Conservation (phyloP, 2,329 filamentous ascomycete species). For the Myriosclerotinia scirpicola region DNA sequence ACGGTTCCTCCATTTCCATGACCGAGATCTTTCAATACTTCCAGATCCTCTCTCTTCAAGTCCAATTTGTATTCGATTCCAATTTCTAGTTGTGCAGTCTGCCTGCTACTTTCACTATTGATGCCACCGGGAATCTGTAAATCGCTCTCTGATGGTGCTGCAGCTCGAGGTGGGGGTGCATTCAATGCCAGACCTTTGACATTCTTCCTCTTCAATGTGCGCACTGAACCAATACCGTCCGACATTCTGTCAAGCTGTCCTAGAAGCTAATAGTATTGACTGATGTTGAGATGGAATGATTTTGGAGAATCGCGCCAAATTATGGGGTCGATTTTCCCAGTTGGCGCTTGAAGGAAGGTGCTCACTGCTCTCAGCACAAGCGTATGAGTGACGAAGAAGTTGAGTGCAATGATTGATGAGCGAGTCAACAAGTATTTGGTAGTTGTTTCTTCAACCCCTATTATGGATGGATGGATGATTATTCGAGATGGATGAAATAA, state of each 20-base stretch:
- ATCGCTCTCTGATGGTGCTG: slow-evolving; percentile 72
- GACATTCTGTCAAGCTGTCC: slow-evolving; percentile 49
- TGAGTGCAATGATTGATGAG: slow-evolving; percentile 4
- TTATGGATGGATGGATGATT: slow-evolving; percentile 10
- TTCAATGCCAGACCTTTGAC: slow-evolving; percentile 92
- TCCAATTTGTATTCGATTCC: slow-evolving; percentile 96
- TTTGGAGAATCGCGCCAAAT: slow-evolving; percentile 21
- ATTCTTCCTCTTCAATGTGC: slow-evolving; percentile 98
- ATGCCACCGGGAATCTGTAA: slow-evolving; percentile 61
- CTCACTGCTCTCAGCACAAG: slow-evolving; percentile 15
- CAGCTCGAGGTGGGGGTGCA: slow-evolving; percentile 69
- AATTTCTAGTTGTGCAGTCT: slow-evolving; percentile 78
- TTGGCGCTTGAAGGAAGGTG: slow-evolving; percentile 20
- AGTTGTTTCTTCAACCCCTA: not conserved
- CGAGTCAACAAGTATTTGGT: not conserved
- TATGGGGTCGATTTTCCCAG: slow-evolving; percentile 10
- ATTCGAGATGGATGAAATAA: not conserved
- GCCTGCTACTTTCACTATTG: slow-evolving; percentile 55
- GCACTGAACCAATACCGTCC: slow-evolving; percentile 58
- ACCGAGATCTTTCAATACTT: slow-evolving; percentile 91
- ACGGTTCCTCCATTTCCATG: slow-evolving; percentile 97
- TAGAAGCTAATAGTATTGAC: slow-evolving; percentile 4
- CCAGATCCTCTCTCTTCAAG: slow-evolving; percentile 84
- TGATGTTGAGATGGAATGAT: slow-evolving; percentile 1
- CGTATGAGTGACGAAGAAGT: slow-evolving; percentile 5